phyloP scores from a whole-genome alignment of 2,329 filamentous ascomycete genomes.

The Stachybotrys chlorohalonatus region DNA sequence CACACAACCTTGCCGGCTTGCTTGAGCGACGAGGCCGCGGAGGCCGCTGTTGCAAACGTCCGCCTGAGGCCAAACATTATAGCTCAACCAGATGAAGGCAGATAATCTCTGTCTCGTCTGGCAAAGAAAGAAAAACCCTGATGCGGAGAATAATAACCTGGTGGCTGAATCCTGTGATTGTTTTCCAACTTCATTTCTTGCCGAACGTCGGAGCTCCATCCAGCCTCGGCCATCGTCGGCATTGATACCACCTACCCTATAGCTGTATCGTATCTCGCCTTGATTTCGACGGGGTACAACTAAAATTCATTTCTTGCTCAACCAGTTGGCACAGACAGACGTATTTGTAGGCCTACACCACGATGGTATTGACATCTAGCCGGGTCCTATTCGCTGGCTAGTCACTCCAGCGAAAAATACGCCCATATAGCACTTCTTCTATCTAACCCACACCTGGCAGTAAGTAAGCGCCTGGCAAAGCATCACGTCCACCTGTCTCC shows the following conservation, averaged over 20 bases:
- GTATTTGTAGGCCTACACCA: no score
- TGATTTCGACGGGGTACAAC: no score
- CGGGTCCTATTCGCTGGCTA: not conserved
- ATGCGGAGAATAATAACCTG: no score
- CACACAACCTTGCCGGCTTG: conserved; percentile 72
- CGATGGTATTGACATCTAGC: no score
- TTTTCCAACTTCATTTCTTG: not conserved
- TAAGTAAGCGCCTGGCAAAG: not conserved
- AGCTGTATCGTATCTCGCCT: not conserved
- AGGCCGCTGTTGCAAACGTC: conserved; percentile 27
- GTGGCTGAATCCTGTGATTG: no score
- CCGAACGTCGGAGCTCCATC: not conserved
- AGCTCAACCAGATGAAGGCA: not conserved
- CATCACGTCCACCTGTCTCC: not conserved
- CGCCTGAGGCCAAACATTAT: conserved; percentile 27
- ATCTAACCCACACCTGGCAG: not conserved
- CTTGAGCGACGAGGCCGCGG: conserved; percentile 37
- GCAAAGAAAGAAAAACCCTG: no score
- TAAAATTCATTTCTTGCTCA: no score
- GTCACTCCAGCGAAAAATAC: not conserved
- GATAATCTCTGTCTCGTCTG: no score
- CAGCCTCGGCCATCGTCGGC: not conserved
- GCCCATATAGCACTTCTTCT: not conserved
- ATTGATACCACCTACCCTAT: not conserved
- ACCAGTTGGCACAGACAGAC: no score